Conservation (phyloP, 371 early-diverging fungal species). For the Mortierella sp. region DNA sequence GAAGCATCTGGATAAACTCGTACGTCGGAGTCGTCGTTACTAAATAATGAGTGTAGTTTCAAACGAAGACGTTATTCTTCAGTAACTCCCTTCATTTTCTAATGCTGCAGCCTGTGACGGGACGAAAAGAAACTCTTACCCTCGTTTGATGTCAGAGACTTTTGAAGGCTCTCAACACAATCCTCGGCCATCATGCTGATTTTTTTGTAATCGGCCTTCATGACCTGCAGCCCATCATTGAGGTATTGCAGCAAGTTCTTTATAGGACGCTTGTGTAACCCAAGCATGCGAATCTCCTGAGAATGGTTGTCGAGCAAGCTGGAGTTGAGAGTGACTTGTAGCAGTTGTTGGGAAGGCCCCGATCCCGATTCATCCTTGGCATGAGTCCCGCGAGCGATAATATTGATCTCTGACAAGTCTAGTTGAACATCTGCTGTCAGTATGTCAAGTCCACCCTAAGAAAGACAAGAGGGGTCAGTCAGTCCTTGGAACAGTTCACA, state of each 20-base stretch:
- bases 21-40: constrained; percentile 28
- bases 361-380: background rate
- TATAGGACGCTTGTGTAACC: constrained; percentile 28
- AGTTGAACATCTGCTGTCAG: constrained; percentile 29
- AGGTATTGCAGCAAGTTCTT: constrained; percentile 28
- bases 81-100: too few relatives aligned
- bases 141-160: constrained; percentile 25
- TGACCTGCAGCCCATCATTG: constrained; percentile 26
- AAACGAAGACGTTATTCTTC: background rate
- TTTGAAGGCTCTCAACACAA: constrained; percentile 33
- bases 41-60: background rate
- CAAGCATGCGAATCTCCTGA: constrained; percentile 34
- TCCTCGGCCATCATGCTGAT: constrained; percentile 25
- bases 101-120: too few relatives aligned
- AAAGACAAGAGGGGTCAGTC: background rate
- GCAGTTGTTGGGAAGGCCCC: background rate
- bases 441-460: constrained; percentile 21
- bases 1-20: constrained; percentile 42
- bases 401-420: constrained; percentile 34
- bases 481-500: background rate
- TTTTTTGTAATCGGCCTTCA: constrained; percentile 35
- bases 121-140: constrained; percentile 9
- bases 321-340: constrained; percentile 29
- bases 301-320: constrained; percentile 24
- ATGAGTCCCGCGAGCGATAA: constrained; percentile 16